A percentile compares a stretch with the other conserved stretches of the same genome.
Conservation (phyloP, 306 rosid species). For the Senna tora region DNA sequence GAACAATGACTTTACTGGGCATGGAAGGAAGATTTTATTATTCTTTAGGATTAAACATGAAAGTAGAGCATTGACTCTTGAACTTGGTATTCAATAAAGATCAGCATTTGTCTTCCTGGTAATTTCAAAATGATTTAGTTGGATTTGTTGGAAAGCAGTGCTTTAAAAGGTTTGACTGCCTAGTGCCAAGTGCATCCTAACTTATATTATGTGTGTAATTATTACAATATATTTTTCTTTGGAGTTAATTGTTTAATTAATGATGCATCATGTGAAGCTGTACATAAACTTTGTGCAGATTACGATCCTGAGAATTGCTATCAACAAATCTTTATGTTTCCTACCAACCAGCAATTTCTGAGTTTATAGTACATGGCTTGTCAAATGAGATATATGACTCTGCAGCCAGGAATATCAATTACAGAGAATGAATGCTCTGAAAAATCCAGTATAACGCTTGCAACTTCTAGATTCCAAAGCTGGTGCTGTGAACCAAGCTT, state of each 20-base stretch:
- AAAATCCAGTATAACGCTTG: conserved; percentile 40
- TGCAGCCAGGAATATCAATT: conserved; percentile 48
- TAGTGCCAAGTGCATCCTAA: not conserved
- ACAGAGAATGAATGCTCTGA: conserved; percentile 45
- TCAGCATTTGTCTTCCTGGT: not conserved
- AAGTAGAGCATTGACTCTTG: not conserved
- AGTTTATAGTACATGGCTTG: conserved; percentile 49
- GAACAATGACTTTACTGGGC: not conserved
- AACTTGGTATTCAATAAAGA: not conserved
- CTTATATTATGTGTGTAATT: conserved; percentile 4
- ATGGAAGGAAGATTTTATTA: not conserved
- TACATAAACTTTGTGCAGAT: conserved; percentile 36
- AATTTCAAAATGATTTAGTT: not conserved
- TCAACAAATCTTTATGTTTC: conserved; percentile 20
- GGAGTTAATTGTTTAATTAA: conserved; percentile 15
- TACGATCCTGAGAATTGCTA: conserved; percentile 25
- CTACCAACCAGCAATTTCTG: conserved; percentile 14
- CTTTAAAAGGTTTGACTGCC: conserved; percentile 5
- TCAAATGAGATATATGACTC: conserved; percentile 44
- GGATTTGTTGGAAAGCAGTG: conserved; percentile 11
- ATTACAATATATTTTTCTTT: conserved; percentile 3
- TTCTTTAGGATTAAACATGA: not conserved
- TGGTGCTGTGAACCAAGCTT: conserved; percentile 48
- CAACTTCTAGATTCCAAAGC: conserved; percentile 49
- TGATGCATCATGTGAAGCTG: conserved; percentile 14